Conservation (phyloP, 805 yeast genomes). For the Komagataella pastoris region DNA sequence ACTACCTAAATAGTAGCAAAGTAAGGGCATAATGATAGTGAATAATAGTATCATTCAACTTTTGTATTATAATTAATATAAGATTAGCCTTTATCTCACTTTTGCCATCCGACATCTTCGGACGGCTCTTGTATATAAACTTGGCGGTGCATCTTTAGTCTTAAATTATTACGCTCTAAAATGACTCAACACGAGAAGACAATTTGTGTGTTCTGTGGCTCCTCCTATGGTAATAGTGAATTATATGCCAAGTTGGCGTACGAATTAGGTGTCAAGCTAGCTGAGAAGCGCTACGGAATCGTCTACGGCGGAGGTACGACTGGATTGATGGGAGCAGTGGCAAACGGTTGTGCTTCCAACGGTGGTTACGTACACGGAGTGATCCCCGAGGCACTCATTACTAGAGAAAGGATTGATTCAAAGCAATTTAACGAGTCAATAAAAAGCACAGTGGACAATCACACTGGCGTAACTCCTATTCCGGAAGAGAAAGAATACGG, state of each 20-base stretch:
- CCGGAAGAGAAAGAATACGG: slow-evolving; percentile 54
- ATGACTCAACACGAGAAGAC: slow-evolving; percentile 19
- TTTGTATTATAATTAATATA: background rate
- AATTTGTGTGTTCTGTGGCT: slow-evolving; percentile 82
- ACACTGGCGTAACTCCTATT: slow-evolving; percentile 53
- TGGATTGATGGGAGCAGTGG: slow-evolving; percentile 71
- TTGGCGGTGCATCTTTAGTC: background rate
- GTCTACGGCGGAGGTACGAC: slow-evolving; percentile 90
- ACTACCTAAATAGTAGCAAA: background rate
- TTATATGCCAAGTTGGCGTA: slow-evolving; percentile 38
- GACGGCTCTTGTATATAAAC: background rate
- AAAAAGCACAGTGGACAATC: slow-evolving; percentile 41
- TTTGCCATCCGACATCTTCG: background rate
- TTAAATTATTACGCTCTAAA: background rate
- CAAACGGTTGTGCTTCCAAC: slow-evolving; percentile 41
- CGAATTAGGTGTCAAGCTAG: slow-evolving; percentile 46
- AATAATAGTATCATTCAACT: background rate
- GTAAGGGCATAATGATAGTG: background rate
- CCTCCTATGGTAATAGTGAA: slow-evolving; percentile 52
- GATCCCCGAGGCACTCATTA: slow-evolving; percentile 73
- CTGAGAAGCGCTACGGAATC: slow-evolving; percentile 51
- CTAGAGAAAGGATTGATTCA: slow-evolving; percentile 45
- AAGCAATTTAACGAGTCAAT: slow-evolving; percentile 30
- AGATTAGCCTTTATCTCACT: background rate
- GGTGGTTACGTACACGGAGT: slow-evolving; percentile 72